Evolutionary conservation across 768 basidiomycete genomes (phyloP), one percentile per base, ranked within the genome.

Genomic region (Amanita subjunquillea): DNA sequence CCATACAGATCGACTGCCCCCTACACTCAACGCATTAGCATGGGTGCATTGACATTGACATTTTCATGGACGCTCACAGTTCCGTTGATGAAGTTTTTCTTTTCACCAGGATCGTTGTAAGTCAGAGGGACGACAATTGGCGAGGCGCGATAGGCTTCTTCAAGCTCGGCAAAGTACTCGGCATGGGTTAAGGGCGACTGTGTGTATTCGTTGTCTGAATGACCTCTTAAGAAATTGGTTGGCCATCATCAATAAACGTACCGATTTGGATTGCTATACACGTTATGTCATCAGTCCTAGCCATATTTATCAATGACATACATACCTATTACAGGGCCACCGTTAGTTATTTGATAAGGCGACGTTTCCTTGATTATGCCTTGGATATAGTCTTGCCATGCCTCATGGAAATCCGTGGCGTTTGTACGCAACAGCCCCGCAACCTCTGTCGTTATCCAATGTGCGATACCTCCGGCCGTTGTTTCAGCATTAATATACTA

Each of bases 401-500:
- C 78, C 8, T 71, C 77, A 25, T 67, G 71, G 75, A 79, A 91
- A 58, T 86, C 84, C 0, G 80, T 75, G 4, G 78, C 83, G 52
- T 85, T 85, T 20, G 87, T 89, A n/a, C 90, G 78, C 13, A 90
- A 69, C 40, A 69, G 67, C 6, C 83, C 84, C 3, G 79, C 74
- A 13, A 86, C 78, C 58, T 80, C 73, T 10, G 78, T 74, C 1
- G 87, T 89, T 9, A 78, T 72, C 88, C 88, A 90, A 56, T 76
- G 74, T 62, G 63, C 80, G 60, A 69, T 79, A 8, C 88, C 88
- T 23, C 88, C 88, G 0, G 85, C 89, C 10, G 83, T 82, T 0
- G 85, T 87, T 62, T 90, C 87, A 3, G 85, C 86, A 57, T 89
- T 89, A 68, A 89, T 88, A 58, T 88, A 79, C 69, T 77, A 57